Percentiles rank a stretch among this genome's conserved stretches.
phyloP scores from a whole-genome alignment of 2,329 filamentous ascomycete genomes.

The Xylogone sp. region DNA sequence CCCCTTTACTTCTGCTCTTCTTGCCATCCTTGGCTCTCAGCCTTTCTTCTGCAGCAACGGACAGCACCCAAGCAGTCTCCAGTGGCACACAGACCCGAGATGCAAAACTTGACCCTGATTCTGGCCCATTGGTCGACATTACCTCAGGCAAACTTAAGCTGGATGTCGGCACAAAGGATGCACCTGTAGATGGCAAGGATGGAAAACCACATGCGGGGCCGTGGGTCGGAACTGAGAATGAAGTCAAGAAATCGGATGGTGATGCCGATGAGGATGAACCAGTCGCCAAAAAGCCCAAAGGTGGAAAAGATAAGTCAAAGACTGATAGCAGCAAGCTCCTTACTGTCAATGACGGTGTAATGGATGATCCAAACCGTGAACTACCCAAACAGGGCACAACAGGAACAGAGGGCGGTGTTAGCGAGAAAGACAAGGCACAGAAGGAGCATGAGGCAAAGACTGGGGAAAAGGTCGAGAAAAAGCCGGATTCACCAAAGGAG shows the following conservation, averaged over 20 bases:
- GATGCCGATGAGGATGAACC: constrained; percentile 44
- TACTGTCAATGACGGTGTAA: constrained; percentile 73
- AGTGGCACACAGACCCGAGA: constrained; percentile 17
- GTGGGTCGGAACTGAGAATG: constrained; percentile 58
- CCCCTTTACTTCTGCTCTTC: constrained; percentile 57
- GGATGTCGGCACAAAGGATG: constrained; percentile 64
- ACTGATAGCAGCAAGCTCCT: constrained; percentile 47
- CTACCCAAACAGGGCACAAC: constrained; percentile 81
- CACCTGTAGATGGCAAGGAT: constrained; percentile 87
- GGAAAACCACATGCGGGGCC: constrained; percentile 91
- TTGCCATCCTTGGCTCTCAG: constrained; percentile 51
- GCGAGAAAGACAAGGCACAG: constrained; percentile 76
- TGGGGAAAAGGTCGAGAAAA: constrained; percentile 65
- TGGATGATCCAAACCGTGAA: constrained; percentile 79
- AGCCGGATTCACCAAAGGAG: constrained; percentile 81
- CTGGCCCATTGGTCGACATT: constrained; percentile 18
- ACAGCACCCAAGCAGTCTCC: constrained; percentile 16
- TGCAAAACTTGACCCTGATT: constrained; percentile 11
- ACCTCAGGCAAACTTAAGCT: constrained; percentile 27
- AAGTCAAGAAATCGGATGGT: constrained; percentile 29
- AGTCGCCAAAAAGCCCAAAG: constrained; percentile 35
- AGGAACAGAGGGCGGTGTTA: constrained; percentile 85
- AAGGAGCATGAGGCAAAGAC: constrained; percentile 64
- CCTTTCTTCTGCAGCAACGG: constrained; percentile 25
- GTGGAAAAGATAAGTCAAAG: constrained; percentile 25